Base-by-base conservation (phyloP, 2,329 filamentous ascomycete species). In the Aspergillus novofumigatus region DNA sequence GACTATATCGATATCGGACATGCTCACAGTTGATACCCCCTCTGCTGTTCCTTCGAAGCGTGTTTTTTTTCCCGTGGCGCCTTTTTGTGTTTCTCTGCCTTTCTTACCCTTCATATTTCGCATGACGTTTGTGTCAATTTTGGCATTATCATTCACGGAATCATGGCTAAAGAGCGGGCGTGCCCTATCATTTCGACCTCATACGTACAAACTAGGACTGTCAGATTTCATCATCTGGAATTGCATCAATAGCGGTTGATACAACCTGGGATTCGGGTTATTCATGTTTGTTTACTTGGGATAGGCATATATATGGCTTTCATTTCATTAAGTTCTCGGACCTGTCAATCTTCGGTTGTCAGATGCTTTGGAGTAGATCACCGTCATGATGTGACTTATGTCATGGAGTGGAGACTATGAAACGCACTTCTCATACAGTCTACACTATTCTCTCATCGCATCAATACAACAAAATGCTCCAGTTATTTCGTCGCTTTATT, bases 1-100 rank as follows among this genome's bases (percentile, higher is more conserved):
- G 72, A 75, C 51, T 75, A 75, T 54, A 71, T 75, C 60, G 72
- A 73, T 63, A 68, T 74, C 58, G 65, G 65, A 57, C 66, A 67
- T 62, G 58, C 69, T 59, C 65, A 69, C 62, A 68, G 67, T 70
- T 63, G 70, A 73, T 72, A 72, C 53, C 38, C 38, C 52, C 51
- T 21, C 41, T 58, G 61, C 54, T 50, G 65, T 56, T 60, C 62
- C 57, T 55, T 61, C 62, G 54, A 60, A 60, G 57, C 60, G 58
- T 57, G 52, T 20, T 38, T 17, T 38, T 17, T 17, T 17, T 2
- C 26, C 21, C 44, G 10, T 47, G 44, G 11, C 11, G 42, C 20
- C 42, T 25, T 11, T 11, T 6, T 23, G n/a, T 47, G 21, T 47
- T 25, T 25, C 44, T 25, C 23, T 25, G 21, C 21, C 11, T 25